A percentile compares a stretch with the other conserved stretches of the same genome.
phyloP scores from a whole-genome alignment of 768 basidiomycete genomes.

The Lentinula detonsa region DNA sequence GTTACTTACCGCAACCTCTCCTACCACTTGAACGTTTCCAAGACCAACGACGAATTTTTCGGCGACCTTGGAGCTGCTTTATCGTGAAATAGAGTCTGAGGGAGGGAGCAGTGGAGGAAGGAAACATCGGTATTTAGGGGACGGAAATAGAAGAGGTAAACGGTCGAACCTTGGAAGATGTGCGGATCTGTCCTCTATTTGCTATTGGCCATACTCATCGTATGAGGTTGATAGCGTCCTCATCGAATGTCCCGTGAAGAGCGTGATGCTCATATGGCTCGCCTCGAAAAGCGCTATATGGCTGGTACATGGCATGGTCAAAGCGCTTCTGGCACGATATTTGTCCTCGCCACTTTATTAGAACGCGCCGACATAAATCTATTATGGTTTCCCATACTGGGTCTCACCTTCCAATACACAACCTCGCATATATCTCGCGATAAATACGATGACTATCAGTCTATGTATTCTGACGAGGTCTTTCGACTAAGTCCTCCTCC shows the following conservation, averaged over 20 bases:
- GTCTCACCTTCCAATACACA: conserved; percentile 89
- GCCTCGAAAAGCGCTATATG: conserved; percentile 77
- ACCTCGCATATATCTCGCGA: conserved; percentile 84
- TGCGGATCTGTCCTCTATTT: conserved; percentile 14
- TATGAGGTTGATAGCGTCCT: conserved; percentile 29
- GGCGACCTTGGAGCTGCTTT: too few species aligned
- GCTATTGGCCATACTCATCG: conserved; percentile 3
- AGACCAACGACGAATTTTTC: too few species aligned
- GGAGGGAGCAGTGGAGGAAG: conserved; percentile 32
- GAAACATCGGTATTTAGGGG: conserved; percentile 45
- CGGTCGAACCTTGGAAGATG: conserved; percentile 48
- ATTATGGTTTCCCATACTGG: conserved; percentile 94
- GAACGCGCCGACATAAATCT: conserved; percentile 92
- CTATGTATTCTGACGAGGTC: conserved; percentile 86
- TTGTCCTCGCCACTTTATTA: conserved; percentile 83
- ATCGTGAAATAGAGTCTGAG: too few species aligned
- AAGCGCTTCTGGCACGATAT: conserved; percentile 84
- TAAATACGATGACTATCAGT: conserved; percentile 76
- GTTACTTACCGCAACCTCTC: too few species aligned
- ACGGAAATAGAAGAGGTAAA: conserved; percentile 43
- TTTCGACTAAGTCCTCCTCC: conserved; percentile 77
- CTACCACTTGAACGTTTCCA: too few species aligned
- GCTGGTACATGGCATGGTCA: conserved; percentile 85
- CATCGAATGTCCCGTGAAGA: conserved; percentile 66
- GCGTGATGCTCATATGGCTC: conserved; percentile 52